phyloP scores from a whole-genome alignment of 1,139 yeast genomes.

The Protomyces inundatus region DNA sequence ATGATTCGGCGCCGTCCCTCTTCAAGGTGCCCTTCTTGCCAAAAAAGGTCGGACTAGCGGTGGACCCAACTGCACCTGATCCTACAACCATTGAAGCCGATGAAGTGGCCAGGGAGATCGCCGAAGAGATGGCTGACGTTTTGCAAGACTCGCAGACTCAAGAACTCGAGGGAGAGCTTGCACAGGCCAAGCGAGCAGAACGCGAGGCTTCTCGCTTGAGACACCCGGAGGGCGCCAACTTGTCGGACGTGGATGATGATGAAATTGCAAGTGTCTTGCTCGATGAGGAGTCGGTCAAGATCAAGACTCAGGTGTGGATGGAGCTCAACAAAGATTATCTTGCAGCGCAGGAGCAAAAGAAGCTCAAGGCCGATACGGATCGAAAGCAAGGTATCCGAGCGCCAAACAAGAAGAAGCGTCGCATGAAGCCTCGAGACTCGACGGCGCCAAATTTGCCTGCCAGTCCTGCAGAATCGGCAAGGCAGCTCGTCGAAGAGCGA shows the following conservation, averaged over 20 bases:
- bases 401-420: conserved; percentile 38
- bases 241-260: conserved; percentile 77
- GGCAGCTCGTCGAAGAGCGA: conserved; percentile 61
- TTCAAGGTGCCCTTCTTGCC: conserved; percentile 15
- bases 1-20: background rate
- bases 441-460: conserved; percentile 47
- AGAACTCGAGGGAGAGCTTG: conserved; percentile 8
- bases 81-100: background rate
- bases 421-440: conserved; percentile 35
- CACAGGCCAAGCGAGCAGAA: conserved; percentile 28
- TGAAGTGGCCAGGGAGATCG: conserved; percentile 15
- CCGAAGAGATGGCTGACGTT: conserved; percentile 49
- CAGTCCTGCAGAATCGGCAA: conserved; percentile 70
- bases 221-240: conserved; percentile 51
- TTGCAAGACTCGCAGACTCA: conserved; percentile 43
- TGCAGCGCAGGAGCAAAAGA: conserved; percentile 75
- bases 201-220: conserved; percentile 45
- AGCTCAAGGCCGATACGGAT: conserved; percentile 83
- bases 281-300: conserved; percentile 57
- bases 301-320: conserved; percentile 81
- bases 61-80: conserved; percentile 25
- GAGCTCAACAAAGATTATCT: conserved; percentile 81
- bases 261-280: conserved; percentile 60
- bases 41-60: background rate
- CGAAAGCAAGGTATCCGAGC: conserved; percentile 44